These are phyloP conservation scores for Madurella mycetomatis DNA, from an alignment of 2,329 filamentous ascomycete species.

Conservation along the genomic window DNA sequence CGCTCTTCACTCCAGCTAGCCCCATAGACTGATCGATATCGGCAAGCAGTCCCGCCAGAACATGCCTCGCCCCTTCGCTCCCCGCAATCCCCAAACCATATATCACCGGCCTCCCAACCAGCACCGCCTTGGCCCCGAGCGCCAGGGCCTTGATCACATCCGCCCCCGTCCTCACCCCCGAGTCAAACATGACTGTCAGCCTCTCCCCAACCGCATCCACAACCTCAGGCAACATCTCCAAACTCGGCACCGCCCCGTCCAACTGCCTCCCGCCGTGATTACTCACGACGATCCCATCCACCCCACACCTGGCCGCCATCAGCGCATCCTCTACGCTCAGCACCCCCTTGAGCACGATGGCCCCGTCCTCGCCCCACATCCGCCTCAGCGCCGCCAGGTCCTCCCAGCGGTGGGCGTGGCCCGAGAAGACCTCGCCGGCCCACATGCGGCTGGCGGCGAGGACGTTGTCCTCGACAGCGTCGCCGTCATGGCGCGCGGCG, in stretches of 20 bases:
- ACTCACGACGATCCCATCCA: slow-evolving; percentile 50
- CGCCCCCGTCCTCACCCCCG: slow-evolving; percentile 50
- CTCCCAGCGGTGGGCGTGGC: slow-evolving; percentile 54
- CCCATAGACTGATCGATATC: slow-evolving; percentile 55
- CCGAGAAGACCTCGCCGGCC: slow-evolving; percentile 49
- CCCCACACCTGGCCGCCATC: slow-evolving; percentile 40
- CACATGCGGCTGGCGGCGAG: slow-evolving; percentile 46
- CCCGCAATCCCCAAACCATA: slow-evolving; percentile 55
- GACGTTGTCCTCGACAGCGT: slow-evolving; percentile 44
- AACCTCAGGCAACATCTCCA: slow-evolving; percentile 57
- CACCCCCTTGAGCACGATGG: slow-evolving; percentile 60
- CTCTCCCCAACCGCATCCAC: slow-evolving; percentile 56
- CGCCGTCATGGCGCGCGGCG: slow-evolving; percentile 43
- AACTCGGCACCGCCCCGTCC: slow-evolving; percentile 49
- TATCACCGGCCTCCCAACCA: slow-evolving; percentile 54
- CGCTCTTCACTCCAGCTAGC: slow-evolving; percentile 45
- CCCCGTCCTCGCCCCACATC: slow-evolving; percentile 51
- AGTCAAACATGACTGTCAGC: slow-evolving; percentile 59
- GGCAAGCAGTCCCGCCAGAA: slow-evolving; percentile 45
- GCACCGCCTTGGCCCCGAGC: slow-evolving; percentile 52
- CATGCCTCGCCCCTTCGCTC: slow-evolving; percentile 49
- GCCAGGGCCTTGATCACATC: slow-evolving; percentile 56
- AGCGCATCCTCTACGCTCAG: slow-evolving; percentile 46
- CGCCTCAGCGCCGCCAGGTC: slow-evolving; percentile 54
- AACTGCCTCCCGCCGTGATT: slow-evolving; percentile 57